A percentile compares a stretch with the other conserved stretches of the same genome.
Conservation (phyloP, 805 yeast species). For the Lipomyces sp. region DNA sequence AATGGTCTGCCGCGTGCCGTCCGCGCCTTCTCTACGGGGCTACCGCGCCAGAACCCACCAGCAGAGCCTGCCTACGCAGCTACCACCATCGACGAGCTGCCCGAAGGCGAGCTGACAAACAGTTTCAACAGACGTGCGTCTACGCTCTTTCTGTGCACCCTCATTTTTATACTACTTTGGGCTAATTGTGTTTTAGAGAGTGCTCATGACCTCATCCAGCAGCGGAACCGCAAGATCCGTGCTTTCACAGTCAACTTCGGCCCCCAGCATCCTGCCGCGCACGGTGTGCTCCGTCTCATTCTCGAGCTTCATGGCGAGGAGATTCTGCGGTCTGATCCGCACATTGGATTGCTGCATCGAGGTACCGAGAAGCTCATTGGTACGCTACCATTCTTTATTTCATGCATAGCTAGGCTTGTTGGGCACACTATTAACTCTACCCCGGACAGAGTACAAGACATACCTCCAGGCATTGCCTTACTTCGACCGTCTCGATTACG, state of each 20-base stretch:
- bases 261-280: slow-evolving; percentile 94
- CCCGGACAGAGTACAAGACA: slow-evolving; percentile 62
- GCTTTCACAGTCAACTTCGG: slow-evolving; percentile 89
- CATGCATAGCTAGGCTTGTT: no score
- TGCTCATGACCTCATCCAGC: slow-evolving; percentile 26
- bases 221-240: slow-evolving; percentile 51
- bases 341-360: slow-evolving; percentile 80
- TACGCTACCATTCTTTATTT: no score
- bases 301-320: slow-evolving; percentile 87
- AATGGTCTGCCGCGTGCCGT: no score
- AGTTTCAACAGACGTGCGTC: slow-evolving; percentile 21
- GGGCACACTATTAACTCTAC: not conserved
- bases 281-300: slow-evolving; percentile 83
- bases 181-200: slow-evolving; percentile 7
- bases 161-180: not conserved
- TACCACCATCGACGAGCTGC: slow-evolving; percentile 19
- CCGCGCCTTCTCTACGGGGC: not conserved
- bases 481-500: slow-evolving; percentile 83
- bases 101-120: slow-evolving; percentile 9
- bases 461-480: slow-evolving; percentile 86
- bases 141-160: not conserved
- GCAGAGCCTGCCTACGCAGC: slow-evolving; percentile 6
- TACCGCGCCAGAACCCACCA: slow-evolving; percentile 4
- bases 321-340: slow-evolving; percentile 82
- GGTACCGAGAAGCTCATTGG: slow-evolving; percentile 81